phyloP scores from a whole-genome alignment of 768 basidiomycete genomes.

The Suillus fuscotomentosus region DNA sequence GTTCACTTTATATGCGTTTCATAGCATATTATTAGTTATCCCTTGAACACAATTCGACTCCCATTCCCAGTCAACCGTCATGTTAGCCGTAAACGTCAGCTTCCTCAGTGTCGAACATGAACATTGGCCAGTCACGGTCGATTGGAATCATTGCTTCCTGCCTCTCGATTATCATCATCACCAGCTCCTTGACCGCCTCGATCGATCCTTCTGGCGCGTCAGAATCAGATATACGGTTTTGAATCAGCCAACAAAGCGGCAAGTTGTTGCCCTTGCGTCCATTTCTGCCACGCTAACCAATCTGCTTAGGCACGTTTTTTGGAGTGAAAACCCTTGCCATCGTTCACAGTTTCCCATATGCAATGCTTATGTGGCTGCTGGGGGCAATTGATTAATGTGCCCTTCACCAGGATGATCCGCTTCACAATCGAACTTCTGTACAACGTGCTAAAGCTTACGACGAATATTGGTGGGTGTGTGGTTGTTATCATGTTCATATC shows the following conservation, averaged over 20 bases:
- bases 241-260: slow-evolving; percentile 29
- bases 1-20: too few species aligned
- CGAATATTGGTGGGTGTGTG: slow-evolving; percentile 14
- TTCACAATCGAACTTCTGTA: slow-evolving; percentile 25
- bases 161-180: slow-evolving; percentile 34
- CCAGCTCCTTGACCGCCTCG: slow-evolving; percentile 34
- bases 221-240: slow-evolving; percentile 30
- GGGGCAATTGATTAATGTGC: too few species aligned
- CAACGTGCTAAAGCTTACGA: slow-evolving; percentile 21
- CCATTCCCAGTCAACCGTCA: slow-evolving; percentile 41
- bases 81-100: slow-evolving; percentile 50
- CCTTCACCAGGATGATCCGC: slow-evolving; percentile 20
- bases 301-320: slow-evolving; percentile 15
- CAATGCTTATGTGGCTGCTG: slow-evolving; percentile 27
- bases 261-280: not conserved
- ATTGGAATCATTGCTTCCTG: slow-evolving; percentile 34
- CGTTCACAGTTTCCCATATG: slow-evolving; percentile 32
- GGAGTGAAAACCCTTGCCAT: slow-evolving; percentile 30
- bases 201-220: slow-evolving; percentile 32
- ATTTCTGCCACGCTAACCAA: not conserved
- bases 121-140: slow-evolving; percentile 9
- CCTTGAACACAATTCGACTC: too few species aligned
- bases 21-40: too few species aligned
- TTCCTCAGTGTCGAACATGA: slow-evolving; percentile 51
- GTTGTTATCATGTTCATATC: slow-evolving; percentile 18